Conservation (phyloP, 805 yeast genomes). For the Yamadazyma laniorum region DNA sequence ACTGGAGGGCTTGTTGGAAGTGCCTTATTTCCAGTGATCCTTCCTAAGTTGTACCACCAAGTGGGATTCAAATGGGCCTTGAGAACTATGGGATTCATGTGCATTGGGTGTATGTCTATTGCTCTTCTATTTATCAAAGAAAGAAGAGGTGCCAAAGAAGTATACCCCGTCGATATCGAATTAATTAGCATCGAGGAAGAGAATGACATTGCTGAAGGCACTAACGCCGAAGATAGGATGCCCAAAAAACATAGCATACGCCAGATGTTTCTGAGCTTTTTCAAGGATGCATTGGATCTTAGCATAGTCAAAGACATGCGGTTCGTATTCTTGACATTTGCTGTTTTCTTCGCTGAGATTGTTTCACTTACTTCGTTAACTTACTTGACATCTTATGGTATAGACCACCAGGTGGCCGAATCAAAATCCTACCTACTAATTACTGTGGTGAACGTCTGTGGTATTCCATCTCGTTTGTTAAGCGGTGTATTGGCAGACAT, state of each 20-base stretch:
- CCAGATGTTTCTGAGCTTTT: too few species aligned
- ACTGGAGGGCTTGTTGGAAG: constrained; percentile 32
- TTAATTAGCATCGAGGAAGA: not conserved
- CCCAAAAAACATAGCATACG: too few species aligned
- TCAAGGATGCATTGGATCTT: constrained; percentile 26
- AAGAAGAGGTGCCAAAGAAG: constrained; percentile 8
- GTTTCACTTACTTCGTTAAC: constrained; percentile 44
- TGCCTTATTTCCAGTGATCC: constrained; percentile 25
- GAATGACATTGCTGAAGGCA: not conserved
- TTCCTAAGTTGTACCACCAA: constrained; percentile 21
- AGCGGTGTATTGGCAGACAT: constrained; percentile 27
- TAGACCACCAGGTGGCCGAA: constrained; percentile 21
- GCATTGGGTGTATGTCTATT: constrained; percentile 17
- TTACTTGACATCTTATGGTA: constrained; percentile 27
- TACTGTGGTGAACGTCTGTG: constrained; percentile 27
- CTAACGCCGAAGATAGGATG: too few species aligned
- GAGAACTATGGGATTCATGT: constrained; percentile 23
- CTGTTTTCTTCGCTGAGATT: constrained; percentile 41
- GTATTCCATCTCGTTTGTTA: constrained; percentile 26
- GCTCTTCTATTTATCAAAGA: constrained; percentile 21
- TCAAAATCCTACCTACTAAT: constrained; percentile 22
- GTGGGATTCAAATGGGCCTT: constrained; percentile 32
- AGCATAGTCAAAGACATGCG: constrained; percentile 20
- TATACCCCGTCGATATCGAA: not conserved
- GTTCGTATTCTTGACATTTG: constrained; percentile 23